These are phyloP conservation scores for Apiospora saccharicola DNA, from an alignment of 2,329 filamentous ascomycete genomes.

Conservation along the genomic window DNA sequence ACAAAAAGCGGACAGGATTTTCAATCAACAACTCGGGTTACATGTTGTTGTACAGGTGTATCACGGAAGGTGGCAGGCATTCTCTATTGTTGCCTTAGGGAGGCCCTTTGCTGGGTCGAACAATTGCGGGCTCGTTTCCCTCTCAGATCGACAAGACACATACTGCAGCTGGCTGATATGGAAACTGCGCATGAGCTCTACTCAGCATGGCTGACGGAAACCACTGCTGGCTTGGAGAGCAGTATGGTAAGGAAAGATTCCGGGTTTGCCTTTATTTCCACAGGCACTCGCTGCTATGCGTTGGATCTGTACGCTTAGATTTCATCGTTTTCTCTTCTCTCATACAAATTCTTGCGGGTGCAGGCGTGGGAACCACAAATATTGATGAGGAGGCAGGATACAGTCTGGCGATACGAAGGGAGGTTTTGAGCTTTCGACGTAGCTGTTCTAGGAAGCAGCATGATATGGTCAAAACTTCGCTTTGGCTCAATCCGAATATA, in stretches of 20 bases:
- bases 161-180: not conserved
- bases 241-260: not conserved
- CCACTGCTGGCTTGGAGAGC: not conserved
- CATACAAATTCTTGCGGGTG: not conserved
- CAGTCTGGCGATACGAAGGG: not conserved
- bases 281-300: not conserved
- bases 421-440: not conserved
- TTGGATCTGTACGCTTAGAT: not conserved
- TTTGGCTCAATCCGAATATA: not conserved
- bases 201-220: not conserved
- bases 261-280: not conserved
- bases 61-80: not conserved
- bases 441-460: not conserved
- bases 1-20: conserved; percentile 14
- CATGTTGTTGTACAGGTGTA: conserved; percentile 11
- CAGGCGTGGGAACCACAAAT: not conserved
- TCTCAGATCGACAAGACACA: not conserved
- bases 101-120: not conserved
- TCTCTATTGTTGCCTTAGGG: not conserved
- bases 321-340: not conserved
- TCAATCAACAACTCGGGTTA: not conserved
- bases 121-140: not conserved
- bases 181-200: too few relatives aligned
- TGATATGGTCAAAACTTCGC: not conserved
- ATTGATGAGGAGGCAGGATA: not conserved